Base-by-base conservation (phyloP, 139 green algal species). In the Chlorella sp. region DNA sequence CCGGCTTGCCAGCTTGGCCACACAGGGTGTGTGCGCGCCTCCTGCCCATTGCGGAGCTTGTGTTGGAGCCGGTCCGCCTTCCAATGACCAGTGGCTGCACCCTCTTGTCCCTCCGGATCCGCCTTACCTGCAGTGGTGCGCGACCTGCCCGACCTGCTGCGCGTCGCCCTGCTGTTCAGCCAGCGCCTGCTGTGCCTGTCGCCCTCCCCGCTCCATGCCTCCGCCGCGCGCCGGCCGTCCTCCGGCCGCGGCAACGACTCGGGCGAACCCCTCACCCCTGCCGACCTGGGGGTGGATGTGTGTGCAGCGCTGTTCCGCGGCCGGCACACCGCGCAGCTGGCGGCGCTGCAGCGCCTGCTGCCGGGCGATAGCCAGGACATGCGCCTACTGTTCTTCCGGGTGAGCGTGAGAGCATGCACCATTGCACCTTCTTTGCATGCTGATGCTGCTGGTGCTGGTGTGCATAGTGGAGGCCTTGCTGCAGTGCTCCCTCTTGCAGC, bases 301-400 rank as follows among this genome's bases (percentile, higher is more conserved):
- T 62, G 41, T 16, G 15, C 41, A 18, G 75, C 32, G 68, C 84
- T 88, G 34, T 85, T 88, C 51, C 25, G 21, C 0, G 81, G 38
- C 18, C 28, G 47, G 25, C 65, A 80, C 55, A 72, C 69, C 4
- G 55, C 74, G 32, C 76, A 87, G 81, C 68, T 89, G 51, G 60
- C 60, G 36, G 57, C 47, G 18, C 30, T 88, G 86, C 76, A 76
- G 73, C 76, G 68, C 12, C 57, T 87, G 68, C 32, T 87, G 68
- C 71, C 75, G 5, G 39, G 4, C 23, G 55, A 17, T 15, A 21
- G 32, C 28, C 34, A 68, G 2, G 81, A 88, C 56, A 63, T 51
- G 36, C 38, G 74, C 23, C 56, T 88, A 23, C 82, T 88, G 32
- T 89, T 89, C 82, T 73, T 89, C 44, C 57, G 67, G 70, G 84